Conservation (phyloP, 2,329 filamentous ascomycete genomes). For the Endoconidiophora polonica region DNA sequence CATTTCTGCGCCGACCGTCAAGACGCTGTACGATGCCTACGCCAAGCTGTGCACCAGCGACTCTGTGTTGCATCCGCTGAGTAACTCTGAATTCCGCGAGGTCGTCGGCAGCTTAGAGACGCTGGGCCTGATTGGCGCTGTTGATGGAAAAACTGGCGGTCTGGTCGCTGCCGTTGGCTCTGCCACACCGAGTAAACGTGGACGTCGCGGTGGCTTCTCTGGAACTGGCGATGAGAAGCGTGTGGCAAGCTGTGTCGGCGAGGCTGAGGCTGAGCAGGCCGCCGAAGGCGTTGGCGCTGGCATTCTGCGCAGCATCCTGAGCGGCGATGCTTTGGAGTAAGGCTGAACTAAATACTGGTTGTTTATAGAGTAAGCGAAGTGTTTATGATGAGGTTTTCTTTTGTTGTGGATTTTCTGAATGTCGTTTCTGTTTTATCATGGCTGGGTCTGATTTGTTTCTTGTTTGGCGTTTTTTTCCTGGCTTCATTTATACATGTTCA, state of each 20-base stretch:
- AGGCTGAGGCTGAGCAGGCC: conserved; percentile 59
- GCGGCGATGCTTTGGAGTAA: conserved; percentile 41
- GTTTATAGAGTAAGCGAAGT: neutral
- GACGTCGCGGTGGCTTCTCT: conserved; percentile 37
- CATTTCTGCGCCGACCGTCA: conserved; percentile 59
- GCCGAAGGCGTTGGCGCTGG: conserved; percentile 45
- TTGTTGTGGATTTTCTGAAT: neutral
- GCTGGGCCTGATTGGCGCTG: conserved; percentile 58
- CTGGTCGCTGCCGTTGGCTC: conserved; percentile 31
- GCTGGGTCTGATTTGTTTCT: neutral
- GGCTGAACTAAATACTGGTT: neutral
- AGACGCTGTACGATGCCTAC: conserved; percentile 72
- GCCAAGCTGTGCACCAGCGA: conserved; percentile 68
- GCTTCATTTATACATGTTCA: neutral
- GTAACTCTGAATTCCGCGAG: conserved; percentile 83
- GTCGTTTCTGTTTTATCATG: neutral
- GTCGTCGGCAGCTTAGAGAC: conserved; percentile 83
- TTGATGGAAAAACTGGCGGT: conserved; percentile 52
- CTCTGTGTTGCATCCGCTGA: conserved; percentile 76
- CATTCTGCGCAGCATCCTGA: conserved; percentile 46
- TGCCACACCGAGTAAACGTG: conserved; percentile 56
- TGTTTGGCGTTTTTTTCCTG: neutral
- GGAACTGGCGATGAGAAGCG: conserved; percentile 54
- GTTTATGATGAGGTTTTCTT: neutral
- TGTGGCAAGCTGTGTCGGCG: conserved; percentile 63